Base-by-base conservation (phyloP, 2,329 filamentous ascomycete species). In the Talaromyces albobiverticillius region DNA sequence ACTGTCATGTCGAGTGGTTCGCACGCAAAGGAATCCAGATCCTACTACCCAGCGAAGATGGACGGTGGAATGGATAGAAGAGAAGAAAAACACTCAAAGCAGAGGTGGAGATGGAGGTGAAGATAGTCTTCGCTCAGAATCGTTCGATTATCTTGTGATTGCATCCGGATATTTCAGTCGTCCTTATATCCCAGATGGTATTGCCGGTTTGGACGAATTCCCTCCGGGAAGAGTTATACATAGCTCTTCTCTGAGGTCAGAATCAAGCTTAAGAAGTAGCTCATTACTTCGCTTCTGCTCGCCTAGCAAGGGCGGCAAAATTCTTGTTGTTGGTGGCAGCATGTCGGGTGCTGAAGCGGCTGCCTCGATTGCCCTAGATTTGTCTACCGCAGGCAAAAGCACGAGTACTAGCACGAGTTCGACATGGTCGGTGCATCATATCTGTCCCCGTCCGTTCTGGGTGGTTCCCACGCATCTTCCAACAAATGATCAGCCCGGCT, bases 321-420 rank as follows among this genome's bases (percentile, higher is more conserved):
- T 94, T 14, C 76, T 90, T 1, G 77, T 95, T 0, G 82, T 91
- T 1, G 90, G 90, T 0, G 89, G 89, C 0, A 88, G 91, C 62
- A 91, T 94, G 80, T 93, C 89, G 2, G 89, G 89, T 0, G 82
- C 88, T 4, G 90, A 95, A 72, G 86, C 87, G 46, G 86, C 89
- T 0, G 85, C 83, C 9, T 84, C 85, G 2, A 82, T 92, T 47
- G 88, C 88, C 10, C 78, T 83, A 4, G 84, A 91, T 58, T 69
- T 93, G 1, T 92, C 84, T 5, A 79, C 80, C 2, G 69, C 71
- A 11, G n/a, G n/a, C n/a, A 75, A 87, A 65, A 16, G 46, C 0
- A 45, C 41, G 2, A 9, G 29, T n/a, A 18, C 18, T 60, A 20
- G 18, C 6, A 38, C 18, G n/a, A 25, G 36, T n/a, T n/a, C n/a